Evolutionary conservation across 2,329 filamentous ascomycete genomes (phyloP), one percentile per base, ranked within the genome.

Genomic region (Aspergillus proliferans): DNA sequence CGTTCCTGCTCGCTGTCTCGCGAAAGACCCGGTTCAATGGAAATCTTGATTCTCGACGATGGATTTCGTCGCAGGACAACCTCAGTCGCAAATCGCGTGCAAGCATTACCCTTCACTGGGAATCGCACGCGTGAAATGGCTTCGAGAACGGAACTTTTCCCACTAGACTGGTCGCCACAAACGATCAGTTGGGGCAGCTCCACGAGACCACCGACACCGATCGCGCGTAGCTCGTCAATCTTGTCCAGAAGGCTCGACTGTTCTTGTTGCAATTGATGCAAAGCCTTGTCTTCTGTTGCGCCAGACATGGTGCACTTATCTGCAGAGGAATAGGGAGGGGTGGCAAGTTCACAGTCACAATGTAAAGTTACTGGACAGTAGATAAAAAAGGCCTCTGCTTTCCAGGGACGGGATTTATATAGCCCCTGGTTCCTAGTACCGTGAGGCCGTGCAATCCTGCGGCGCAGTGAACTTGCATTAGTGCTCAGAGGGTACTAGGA

Each of bases 101-200:
- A 85, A 2, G 82, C 73, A 43, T 76, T 79, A 45, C 79, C 79
- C 52, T 80, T 79, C 48, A 77, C 71, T 0, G 81, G 82, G 42
- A 85, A 85, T 0, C 77, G 76, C 8, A 82, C 80, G 21, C 80
- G 79, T 0, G 80, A 83, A 34, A 85, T 71, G n/a, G 81, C 80
- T 57, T 84, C 81, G 2, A 85, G 73, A 10, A 66, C 62, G 0
- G 81, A 84, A 55, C 78, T 82, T 63, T 85, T 85, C 18, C 82
- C 82, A 5, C 80, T 77, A 1, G 80, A 83, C 63, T 84, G 81
- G 60, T 84, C 80, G 26, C 82, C 81, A 30, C 82, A 82, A 21
- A 84, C 81, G 43, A 84, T 80, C 33, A 85, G 79, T 58, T 85
- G 80, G 1, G 80, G 80, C 0, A 83, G 70, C 43, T 75, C 73